Conservation (phyloP, 129 eudicot species). For the Mikania micrantha region DNA sequence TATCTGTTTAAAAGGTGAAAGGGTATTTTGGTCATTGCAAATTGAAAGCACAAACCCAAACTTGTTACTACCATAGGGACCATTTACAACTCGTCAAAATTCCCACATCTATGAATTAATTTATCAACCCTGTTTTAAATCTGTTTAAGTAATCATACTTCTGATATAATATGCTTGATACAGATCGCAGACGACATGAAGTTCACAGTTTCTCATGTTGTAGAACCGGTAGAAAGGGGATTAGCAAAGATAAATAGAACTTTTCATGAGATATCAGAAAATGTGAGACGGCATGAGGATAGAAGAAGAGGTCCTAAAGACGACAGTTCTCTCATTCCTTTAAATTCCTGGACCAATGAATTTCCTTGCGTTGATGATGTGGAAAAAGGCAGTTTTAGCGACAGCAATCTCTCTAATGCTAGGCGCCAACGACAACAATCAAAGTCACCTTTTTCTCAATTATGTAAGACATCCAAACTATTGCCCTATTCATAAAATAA, state of each 20-base stretch:
- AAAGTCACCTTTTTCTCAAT: constrained; percentile 40
- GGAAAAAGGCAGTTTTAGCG: constrained; percentile 69
- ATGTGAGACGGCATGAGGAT: constrained; percentile 60
- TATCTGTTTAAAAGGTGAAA: too few relatives aligned
- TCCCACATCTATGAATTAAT: background rate
- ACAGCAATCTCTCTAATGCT: constrained; percentile 50
- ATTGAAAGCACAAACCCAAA: too few relatives aligned
- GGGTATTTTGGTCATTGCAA: too few relatives aligned
- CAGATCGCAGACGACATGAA: constrained; percentile 97
- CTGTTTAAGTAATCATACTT: background rate
- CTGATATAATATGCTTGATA: background rate
- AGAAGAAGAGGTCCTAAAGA: constrained; percentile 64
- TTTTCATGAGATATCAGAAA: constrained; percentile 89
- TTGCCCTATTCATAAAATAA: background rate
- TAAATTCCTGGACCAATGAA: constrained; percentile 59
- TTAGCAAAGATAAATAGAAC: constrained; percentile 69
- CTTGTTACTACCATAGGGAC: too few relatives aligned
- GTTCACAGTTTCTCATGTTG: constrained; percentile 96
- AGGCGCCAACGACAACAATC: constrained; percentile 39
- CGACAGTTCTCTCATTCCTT: constrained; percentile 65
- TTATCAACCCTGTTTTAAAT: background rate
- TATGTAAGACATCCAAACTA: constrained; percentile 11
- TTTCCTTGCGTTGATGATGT: constrained; percentile 50
- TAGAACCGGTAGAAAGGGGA: constrained; percentile 93
- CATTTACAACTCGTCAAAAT: too few relatives aligned